phyloP scores from a whole-genome alignment of 2,329 filamentous ascomycete genomes.

The Aspergillus alliaceus region DNA sequence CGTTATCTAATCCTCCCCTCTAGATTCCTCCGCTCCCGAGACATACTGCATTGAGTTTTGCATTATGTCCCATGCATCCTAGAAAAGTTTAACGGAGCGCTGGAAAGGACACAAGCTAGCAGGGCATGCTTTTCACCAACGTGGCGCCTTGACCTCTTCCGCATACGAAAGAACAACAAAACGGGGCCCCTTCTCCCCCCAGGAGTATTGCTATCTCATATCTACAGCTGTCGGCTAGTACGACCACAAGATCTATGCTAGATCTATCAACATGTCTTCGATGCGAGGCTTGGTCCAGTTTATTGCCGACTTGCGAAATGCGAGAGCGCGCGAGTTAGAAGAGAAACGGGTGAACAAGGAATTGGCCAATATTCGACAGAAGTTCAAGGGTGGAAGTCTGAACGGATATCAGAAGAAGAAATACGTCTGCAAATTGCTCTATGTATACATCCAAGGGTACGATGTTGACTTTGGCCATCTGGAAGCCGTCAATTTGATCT shows the following conservation, averaged over 20 bases:
- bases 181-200: background rate
- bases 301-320: constrained; percentile 94
- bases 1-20: constrained; percentile 8
- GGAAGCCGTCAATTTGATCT: constrained; percentile 96
- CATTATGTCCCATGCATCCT: constrained; percentile 27
- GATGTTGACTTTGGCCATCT: constrained; percentile 98
- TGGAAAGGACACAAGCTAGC: background rate
- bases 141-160: constrained; percentile 19
- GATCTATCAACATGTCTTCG: constrained; percentile 40
- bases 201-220: background rate
- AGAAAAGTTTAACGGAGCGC: constrained; percentile 3
- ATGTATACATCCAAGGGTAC: constrained; percentile 98
- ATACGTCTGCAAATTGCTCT: constrained; percentile 99
- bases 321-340: constrained; percentile 89
- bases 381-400: constrained; percentile 93
- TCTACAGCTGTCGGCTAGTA: background rate
- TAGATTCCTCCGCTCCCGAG: constrained; percentile 7
- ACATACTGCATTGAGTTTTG: constrained; percentile 8
- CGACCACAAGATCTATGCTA: background rate
- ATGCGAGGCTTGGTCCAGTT: constrained; percentile 86
- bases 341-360: constrained; percentile 99
- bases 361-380: constrained; percentile 95
- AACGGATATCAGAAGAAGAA: constrained; percentile 99
- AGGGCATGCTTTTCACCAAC: constrained; percentile 17
- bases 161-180: background rate